Conservation (phyloP, 495 filamentous ascomycete genomes). For the Echria macrotheca region DNA sequence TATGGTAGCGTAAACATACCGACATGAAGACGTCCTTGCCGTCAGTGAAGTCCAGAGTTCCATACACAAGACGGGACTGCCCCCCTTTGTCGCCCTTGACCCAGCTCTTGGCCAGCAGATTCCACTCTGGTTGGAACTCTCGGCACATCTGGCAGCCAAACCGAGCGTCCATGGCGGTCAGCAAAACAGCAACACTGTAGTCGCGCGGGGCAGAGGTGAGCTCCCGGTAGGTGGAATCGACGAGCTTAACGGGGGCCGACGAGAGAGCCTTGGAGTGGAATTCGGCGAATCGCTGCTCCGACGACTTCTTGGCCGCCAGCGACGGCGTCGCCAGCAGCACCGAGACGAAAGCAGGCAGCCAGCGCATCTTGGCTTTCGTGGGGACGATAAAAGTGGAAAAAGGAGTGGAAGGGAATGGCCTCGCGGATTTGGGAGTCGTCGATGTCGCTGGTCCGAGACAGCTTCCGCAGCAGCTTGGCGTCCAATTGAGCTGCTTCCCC, state of each 20-base stretch:
- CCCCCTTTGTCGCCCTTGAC: constrained; percentile 68
- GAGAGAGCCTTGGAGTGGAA: constrained; percentile 64
- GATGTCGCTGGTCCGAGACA: no score
- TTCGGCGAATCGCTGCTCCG: constrained; percentile 54
- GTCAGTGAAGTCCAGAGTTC: constrained; percentile 81
- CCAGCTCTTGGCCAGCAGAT: constrained; percentile 84
- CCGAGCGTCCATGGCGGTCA: constrained; percentile 80
- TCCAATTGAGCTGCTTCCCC: constrained; percentile 12
- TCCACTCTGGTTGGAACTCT: constrained; percentile 93
- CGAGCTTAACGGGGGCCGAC: constrained; percentile 65
- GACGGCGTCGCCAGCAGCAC: constrained; percentile 46
- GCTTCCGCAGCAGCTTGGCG: no score
- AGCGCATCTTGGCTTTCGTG: constrained; percentile 42
- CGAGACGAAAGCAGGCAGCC: constrained; percentile 53
- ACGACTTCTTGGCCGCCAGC: constrained; percentile 52
- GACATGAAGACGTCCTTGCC: constrained; percentile 85
- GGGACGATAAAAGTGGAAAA: constrained; percentile 1
- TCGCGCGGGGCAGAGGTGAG: constrained; percentile 74
- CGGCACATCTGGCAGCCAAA: constrained; percentile 84
- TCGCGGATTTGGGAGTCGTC: no score
- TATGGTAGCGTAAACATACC: constrained; percentile 52
- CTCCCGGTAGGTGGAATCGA: constrained; percentile 67
- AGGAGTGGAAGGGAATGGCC: constrained; percentile 1
- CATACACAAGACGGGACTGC: constrained; percentile 70
- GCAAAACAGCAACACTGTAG: constrained; percentile 73